Conservation (phyloP, 2,329 filamentous ascomycete genomes). For the Aspergillus sergii region DNA sequence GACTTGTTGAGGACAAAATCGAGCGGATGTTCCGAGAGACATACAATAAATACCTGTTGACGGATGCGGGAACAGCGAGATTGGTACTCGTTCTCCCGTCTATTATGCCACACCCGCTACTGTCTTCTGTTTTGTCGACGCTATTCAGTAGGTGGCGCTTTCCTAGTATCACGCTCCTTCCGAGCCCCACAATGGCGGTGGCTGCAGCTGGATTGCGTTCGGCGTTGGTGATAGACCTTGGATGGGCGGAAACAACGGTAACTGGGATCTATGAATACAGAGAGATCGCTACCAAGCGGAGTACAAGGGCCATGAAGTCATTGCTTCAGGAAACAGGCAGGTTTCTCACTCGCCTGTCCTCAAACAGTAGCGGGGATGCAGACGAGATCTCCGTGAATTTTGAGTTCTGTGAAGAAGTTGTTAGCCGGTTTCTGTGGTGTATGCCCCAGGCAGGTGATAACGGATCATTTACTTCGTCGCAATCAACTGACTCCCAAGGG, state of each 20-base stretch:
- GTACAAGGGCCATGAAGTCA: constrained; percentile 71
- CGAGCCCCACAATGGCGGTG: constrained; percentile 71
- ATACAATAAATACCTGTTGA: constrained; percentile 72
- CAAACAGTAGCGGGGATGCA: constrained; percentile 28
- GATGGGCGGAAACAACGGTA: constrained; percentile 86
- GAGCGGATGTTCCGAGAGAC: constrained; percentile 80
- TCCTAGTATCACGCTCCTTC: constrained; percentile 78
- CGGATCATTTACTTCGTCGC: background rate
- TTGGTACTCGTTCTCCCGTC: constrained; percentile 77
- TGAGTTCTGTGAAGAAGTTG: constrained; percentile 78
- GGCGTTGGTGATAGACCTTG: constrained; percentile 85
- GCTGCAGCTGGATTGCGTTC: constrained; percentile 82
- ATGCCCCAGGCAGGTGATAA: constrained; percentile 30
- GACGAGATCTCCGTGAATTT: constrained; percentile 61
- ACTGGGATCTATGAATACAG: constrained; percentile 90
- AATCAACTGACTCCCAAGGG: background rate
- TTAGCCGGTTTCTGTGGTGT: constrained; percentile 79
- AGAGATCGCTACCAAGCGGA: constrained; percentile 72
- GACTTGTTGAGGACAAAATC: constrained; percentile 81
- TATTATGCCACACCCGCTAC: constrained; percentile 72
- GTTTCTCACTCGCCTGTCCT: constrained; percentile 32
- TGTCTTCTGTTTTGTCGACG: constrained; percentile 74
- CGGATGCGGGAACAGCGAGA: constrained; percentile 67
- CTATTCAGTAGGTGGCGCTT: constrained; percentile 80
- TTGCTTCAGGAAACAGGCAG: constrained; percentile 69